Base-by-base conservation (phyloP, 768 basidiomycete species). In the Naganishia antarctica region DNA sequence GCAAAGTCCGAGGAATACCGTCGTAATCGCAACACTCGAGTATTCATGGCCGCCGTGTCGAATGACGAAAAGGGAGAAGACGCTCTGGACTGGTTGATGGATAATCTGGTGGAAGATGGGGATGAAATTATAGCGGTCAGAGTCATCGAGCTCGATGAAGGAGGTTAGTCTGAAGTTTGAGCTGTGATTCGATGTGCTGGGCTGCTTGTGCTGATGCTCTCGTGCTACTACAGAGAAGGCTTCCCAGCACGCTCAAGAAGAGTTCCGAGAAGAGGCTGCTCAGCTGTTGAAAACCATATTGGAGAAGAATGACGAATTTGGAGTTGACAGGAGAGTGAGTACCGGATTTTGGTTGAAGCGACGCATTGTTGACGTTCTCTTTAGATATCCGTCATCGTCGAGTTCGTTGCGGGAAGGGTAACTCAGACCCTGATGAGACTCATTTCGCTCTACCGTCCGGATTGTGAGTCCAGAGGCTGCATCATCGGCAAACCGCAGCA, bases 51-150 rank as follows among this genome's bases (percentile, higher is more conserved):
- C 65, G 93, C 93, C 0, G 83, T 90, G 0, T 89, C 89, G 46
- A 81, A 86, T 0, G 92, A 96, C 70, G 92, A 94, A 78, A 89
- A 87, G 65, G 93, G 93, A 0, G 78, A 82, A 6, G 85, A 91
- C 70, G 93, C 94, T 0, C 80, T 98, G 8, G 90, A 96, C 63
- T 99, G 94, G 94, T 81, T 85, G n/a, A 81, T 97, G 29, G 88
- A 90, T 70, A 82, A 83, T 34, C 81, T 99, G 12, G 85, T 87
- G 8, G 80, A 81, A 62, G 77, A 79, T 64, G 89, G 90, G 1
- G 94, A 98, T 74, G 94, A 98, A 78, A 79, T 98, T 23, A 86
- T 99, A 63, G 87, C 97, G 9, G 89, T 90, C 63, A 81, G 94
- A 40, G 94, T 94, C 0, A 84, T 94, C 15, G 91, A 94, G 67